These are phyloP conservation scores for Kazachstania martiniae DNA, from an alignment of 805 yeast species.

Conservation along the genomic window DNA sequence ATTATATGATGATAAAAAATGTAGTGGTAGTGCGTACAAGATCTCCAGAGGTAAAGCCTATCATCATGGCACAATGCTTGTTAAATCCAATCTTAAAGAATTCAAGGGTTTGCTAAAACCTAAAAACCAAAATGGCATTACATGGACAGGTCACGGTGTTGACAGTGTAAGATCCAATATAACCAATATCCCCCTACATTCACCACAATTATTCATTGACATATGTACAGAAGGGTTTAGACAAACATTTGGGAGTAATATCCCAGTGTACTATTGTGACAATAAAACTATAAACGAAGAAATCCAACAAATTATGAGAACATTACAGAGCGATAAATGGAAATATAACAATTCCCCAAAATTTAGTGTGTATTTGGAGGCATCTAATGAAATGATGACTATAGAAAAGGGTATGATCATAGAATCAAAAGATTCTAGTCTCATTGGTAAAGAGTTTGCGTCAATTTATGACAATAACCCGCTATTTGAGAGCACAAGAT, in stretches of 20 bases:
- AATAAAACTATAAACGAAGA: constrained; percentile 29
- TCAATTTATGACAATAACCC: no score
- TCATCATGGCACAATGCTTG: constrained; percentile 94
- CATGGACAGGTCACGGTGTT: constrained; percentile 41
- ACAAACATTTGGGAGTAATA: constrained; percentile 4
- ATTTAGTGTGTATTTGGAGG: constrained; percentile 44
- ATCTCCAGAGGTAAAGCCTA: constrained; percentile 71
- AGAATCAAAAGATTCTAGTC: no score
- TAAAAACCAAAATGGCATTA: constrained; percentile 34
- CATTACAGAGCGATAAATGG: constrained; percentile 60
- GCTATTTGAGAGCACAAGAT: no score
- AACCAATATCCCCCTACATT: constrained; percentile 45
- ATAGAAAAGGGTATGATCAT: constrained; percentile 42
- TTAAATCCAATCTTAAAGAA: constrained; percentile 50
- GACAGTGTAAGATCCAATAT: constrained; percentile 78
- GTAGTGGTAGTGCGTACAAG: constrained; percentile 91
- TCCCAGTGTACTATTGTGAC: constrained; percentile 23
- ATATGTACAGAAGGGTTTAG: constrained; percentile 21
- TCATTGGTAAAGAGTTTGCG: no score
- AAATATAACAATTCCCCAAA: constrained; percentile 65
- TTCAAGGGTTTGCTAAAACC: constrained; percentile 51
- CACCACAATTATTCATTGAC: constrained; percentile 22
- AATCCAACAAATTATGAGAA: constrained; percentile 30
- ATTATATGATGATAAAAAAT: constrained; percentile 43
- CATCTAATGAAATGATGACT: constrained; percentile 21